These are phyloP conservation scores for Ocimum tenuiflorum DNA, from an alignment of 257 asterid genomes.

Conservation along the genomic window DNA sequence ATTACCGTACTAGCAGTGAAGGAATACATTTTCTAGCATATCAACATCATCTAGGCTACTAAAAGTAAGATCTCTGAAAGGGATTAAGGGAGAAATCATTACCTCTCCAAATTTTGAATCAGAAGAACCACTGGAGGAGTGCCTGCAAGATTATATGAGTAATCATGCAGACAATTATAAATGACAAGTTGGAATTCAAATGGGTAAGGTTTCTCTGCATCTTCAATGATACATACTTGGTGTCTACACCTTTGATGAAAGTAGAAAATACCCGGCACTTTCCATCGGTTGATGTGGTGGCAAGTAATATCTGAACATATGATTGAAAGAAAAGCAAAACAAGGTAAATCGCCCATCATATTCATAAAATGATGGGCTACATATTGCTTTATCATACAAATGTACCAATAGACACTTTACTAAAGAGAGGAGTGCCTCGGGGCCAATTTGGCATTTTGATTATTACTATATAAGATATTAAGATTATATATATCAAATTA, in stretches of 20 bases:
- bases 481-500: not conserved
- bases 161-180: constrained; percentile 13
- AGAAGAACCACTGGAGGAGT: constrained; percentile 46
- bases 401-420: not conserved
- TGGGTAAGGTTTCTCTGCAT: not conserved
- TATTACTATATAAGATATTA: not conserved
- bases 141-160: constrained; percentile 41
- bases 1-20: constrained; percentile 8
- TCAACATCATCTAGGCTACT: constrained; percentile 10
- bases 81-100: constrained; percentile 5
- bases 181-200: constrained; percentile 14
- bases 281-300: constrained; percentile 98
- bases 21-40: constrained; percentile 6
- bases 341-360: not conserved
- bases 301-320: constrained; percentile 62
- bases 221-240: constrained; percentile 47
- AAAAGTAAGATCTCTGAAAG: not conserved
- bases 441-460: not conserved
- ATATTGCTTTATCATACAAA: not conserved
- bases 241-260: constrained; percentile 93
- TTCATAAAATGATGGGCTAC: constrained; percentile 2
- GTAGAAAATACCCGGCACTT: constrained; percentile 94
- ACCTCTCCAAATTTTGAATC: constrained; percentile 97
- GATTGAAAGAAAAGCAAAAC: not conserved
- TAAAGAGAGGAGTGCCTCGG: not conserved